Base-by-base conservation (phyloP, 305 asterid species). In the Ajuga reptans region DNA sequence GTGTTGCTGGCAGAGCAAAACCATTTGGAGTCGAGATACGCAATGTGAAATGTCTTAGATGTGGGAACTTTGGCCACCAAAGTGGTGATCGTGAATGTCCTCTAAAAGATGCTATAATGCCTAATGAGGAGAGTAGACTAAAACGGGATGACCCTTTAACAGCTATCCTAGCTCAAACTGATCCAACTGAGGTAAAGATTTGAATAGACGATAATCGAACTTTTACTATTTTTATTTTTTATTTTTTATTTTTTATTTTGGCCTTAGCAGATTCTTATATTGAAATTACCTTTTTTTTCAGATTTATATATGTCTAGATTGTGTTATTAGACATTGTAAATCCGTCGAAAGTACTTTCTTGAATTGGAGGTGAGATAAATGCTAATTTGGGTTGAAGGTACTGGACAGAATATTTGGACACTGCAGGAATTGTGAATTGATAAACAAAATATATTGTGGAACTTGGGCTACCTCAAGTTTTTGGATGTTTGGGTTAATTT, bases 71-170 rank as follows among this genome's bases (percentile, higher is more conserved):
- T 64, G 99, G 99, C 58, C 99, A 93, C 75, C 99, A 93, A 78
- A 93, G 97, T 84, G 97, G 99, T 75, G 99, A 93, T 78, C 97
- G 99, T 71, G 99, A 93, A 77, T 93, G 99, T 68, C 99, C 99
- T 8, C 61, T 93, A 51, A 93, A 90, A 76, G 96, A 93, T 78
- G 89, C 89, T 46, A 86, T 93, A 78, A 90, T 87, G 95, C 96
- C 99, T 37, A 89, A 77, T 53, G 97, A 93, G 75, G 93, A 93
- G 79, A 87, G 81, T 82, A 92, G 99, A 52, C 77, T 93, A 76
- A 90, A 87, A 79, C 83, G 99, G 68, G 97, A 93, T 68, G 97
- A 93, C 55, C 99, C 97, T 37, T 85, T 93, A 72, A 90, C 97
- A 33, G 86, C 96, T 70, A 93, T 93, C 69, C 76, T 73, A 72